Percentiles rank a stretch among this genome's conserved stretches.
phyloP scores from a whole-genome alignment of 2,329 filamentous ascomycete genomes.

The Fusarium pseudoanthophilum region DNA sequence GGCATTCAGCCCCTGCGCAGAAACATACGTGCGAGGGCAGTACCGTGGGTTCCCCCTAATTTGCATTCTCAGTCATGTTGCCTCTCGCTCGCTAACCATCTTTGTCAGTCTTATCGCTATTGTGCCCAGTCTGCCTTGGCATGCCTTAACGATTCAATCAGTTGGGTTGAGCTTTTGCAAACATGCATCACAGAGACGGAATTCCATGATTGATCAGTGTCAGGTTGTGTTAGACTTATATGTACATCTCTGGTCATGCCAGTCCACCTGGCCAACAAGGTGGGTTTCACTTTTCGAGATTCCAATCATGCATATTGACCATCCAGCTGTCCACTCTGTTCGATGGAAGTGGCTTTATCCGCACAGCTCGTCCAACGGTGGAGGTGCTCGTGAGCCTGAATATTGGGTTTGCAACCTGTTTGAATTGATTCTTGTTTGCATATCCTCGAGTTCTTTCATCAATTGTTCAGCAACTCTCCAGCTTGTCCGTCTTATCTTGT shows the following conservation, averaged over 20 bases:
- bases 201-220: slow-evolving; percentile 37
- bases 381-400: slow-evolving; percentile 22
- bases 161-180: background rate
- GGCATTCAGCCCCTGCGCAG: slow-evolving; percentile 10
- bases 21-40: slow-evolving; percentile 1
- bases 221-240: slow-evolving; percentile 40
- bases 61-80: background rate
- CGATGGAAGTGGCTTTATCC: slow-evolving; percentile 19
- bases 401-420: slow-evolving; percentile 32
- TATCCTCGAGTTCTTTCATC: slow-evolving; percentile 24
- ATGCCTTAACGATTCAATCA: background rate
- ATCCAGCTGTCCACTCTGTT: slow-evolving; percentile 24
- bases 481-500: slow-evolving; percentile 23
- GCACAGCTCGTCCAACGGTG: slow-evolving; percentile 29
- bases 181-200: slow-evolving; percentile 13
- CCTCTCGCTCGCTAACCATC: slow-evolving; percentile 5
- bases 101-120: background rate
- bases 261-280: slow-evolving; percentile 34
- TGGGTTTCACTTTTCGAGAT: slow-evolving; percentile 29
- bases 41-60: slow-evolving; percentile 8
- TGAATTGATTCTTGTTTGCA: slow-evolving; percentile 22
- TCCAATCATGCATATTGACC: slow-evolving; percentile 27
- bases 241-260: slow-evolving; percentile 37
- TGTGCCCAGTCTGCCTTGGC: background rate
- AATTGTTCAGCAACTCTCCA: slow-evolving; percentile 28